Evolutionary conservation across 2,329 filamentous ascomycete genomes (phyloP).

Genomic region (Beauveria varroae): DNA sequence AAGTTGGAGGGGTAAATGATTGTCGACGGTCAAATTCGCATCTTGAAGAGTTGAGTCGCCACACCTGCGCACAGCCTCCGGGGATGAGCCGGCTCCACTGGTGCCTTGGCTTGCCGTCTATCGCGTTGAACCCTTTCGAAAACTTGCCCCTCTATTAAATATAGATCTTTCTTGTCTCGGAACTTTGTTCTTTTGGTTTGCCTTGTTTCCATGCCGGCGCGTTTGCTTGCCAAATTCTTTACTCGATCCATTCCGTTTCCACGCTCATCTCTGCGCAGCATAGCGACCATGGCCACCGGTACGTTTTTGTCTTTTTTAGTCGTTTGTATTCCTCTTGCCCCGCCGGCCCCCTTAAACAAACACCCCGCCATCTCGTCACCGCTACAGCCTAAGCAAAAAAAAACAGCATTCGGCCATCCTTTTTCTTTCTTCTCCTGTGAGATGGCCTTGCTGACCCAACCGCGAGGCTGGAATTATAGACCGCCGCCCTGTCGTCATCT

Average conservation of each 20-base stretch:
- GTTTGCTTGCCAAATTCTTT: background rate
- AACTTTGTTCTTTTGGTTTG: background rate
- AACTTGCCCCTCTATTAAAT: background rate
- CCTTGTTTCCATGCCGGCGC: slow-evolving; percentile 8
- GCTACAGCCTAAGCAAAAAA: background rate
- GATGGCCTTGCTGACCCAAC: too few species aligned
- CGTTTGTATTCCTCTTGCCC: background rate
- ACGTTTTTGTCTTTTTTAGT: background rate
- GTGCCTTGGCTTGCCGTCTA: background rate
- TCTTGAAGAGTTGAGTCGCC: background rate
- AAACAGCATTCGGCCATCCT: background rate
- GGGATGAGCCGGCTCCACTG: slow-evolving; percentile 7
- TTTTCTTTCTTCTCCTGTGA: background rate
- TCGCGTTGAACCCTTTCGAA: background rate
- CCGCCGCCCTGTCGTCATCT: slow-evolving; percentile 65
- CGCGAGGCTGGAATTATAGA: slow-evolving; percentile 22
- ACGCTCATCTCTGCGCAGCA: background rate
- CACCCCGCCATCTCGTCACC: slow-evolving; percentile 2
- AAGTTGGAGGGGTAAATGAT: background rate
- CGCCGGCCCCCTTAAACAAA: background rate
- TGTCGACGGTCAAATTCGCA: background rate
- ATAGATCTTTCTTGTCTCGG: background rate
- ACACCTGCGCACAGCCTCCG: background rate
- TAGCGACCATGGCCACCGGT: slow-evolving; percentile 3
- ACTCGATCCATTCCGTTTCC: background rate